A percentile compares a stretch with the other conserved stretches of the same genome.
phyloP scores from a whole-genome alignment of 805 yeast species.

The Candida pini region DNA sequence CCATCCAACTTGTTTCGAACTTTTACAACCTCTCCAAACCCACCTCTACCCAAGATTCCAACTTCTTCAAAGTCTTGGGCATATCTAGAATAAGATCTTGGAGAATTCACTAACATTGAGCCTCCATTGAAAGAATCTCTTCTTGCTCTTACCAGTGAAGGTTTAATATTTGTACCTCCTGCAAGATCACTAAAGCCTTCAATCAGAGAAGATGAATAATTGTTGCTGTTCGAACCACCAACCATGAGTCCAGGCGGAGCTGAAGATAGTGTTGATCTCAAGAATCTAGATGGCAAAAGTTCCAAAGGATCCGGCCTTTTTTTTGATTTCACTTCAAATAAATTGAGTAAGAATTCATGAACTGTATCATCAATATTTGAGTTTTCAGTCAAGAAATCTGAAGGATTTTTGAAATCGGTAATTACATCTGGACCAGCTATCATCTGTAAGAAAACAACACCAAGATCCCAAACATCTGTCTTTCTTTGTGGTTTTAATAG shows the following conservation, averaged over 20 bases:
- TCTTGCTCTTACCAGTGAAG: constrained; percentile 9
- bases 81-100: constrained; percentile 56
- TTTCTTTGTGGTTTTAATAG: constrained; percentile 57
- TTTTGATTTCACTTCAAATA: constrained; percentile 60
- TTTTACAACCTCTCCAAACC: constrained; percentile 97
- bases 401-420: constrained; percentile 52
- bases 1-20: constrained; percentile 93
- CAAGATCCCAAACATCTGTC: constrained; percentile 92
- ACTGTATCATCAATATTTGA: constrained; percentile 45
- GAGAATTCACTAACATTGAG: constrained; percentile 13
- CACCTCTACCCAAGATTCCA: constrained; percentile 88
- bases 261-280: constrained; percentile 58
- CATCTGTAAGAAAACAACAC: constrained; percentile 66
- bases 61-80: constrained; percentile 93
- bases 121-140: constrained; percentile 26
- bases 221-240: neutral
- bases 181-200: constrained; percentile 20
- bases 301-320: constrained; percentile 82
- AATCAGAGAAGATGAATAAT: neutral
- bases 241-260: constrained; percentile 24
- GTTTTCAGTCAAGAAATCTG: constrained; percentile 48
- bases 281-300: constrained; percentile 73
- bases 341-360: constrained; percentile 57
- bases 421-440: constrained; percentile 55
- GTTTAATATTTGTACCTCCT: constrained; percentile 10